A percentile compares a stretch with the other conserved stretches of the same genome.
phyloP scores from a whole-genome alignment of 1,284 basidiomycete genomes.

The Cryptococcus sp. region DNA sequence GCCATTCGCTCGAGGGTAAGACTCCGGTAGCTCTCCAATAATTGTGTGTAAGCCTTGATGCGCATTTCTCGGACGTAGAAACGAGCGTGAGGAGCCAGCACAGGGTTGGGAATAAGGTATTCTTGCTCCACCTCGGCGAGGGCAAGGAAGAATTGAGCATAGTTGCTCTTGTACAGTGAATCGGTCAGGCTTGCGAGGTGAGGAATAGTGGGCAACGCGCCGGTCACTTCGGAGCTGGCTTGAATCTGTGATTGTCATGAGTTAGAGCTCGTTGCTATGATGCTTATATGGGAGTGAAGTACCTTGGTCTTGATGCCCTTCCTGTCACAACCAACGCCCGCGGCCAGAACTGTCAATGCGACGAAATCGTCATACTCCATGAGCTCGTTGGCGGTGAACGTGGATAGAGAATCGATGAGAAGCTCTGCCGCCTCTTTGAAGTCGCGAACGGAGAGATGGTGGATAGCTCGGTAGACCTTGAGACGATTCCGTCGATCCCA shows the following conservation, averaged over 20 bases:
- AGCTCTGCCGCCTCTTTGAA: slow-evolving; percentile 73
- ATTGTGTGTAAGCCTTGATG: slow-evolving; percentile 88
- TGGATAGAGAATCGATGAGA: slow-evolving; percentile 85
- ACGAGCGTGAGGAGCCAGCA: slow-evolving; percentile 81
- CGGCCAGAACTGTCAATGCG: slow-evolving; percentile 77
- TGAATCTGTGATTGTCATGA: slow-evolving; percentile 52
- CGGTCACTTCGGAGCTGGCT: slow-evolving; percentile 59
- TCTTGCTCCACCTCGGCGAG: slow-evolving; percentile 86
- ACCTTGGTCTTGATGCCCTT: slow-evolving; percentile 79
- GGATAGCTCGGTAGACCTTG: slow-evolving; percentile 91
- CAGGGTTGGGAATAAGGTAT: slow-evolving; percentile 79
- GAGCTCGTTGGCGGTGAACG: slow-evolving; percentile 91
- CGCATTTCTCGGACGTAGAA: slow-evolving; percentile 97
- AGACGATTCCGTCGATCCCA: slow-evolving; percentile 96
- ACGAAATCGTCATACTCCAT: slow-evolving; percentile 91
- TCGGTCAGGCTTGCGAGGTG: slow-evolving; percentile 57
- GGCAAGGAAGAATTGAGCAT: slow-evolving; percentile 89
- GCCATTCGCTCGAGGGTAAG: slow-evolving; percentile 86
- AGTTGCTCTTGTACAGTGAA: slow-evolving; percentile 86
- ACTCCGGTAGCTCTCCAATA: slow-evolving; percentile 87
- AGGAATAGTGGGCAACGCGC: slow-evolving; percentile 55
- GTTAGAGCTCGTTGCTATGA: slow-evolving; percentile 40
- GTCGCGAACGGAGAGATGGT: slow-evolving; percentile 78
- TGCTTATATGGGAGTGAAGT: background rate
- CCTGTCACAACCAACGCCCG: slow-evolving; percentile 73